Conservation (phyloP, 2,329 filamentous ascomycete genomes). For the Penicillium sclerotigenum region DNA sequence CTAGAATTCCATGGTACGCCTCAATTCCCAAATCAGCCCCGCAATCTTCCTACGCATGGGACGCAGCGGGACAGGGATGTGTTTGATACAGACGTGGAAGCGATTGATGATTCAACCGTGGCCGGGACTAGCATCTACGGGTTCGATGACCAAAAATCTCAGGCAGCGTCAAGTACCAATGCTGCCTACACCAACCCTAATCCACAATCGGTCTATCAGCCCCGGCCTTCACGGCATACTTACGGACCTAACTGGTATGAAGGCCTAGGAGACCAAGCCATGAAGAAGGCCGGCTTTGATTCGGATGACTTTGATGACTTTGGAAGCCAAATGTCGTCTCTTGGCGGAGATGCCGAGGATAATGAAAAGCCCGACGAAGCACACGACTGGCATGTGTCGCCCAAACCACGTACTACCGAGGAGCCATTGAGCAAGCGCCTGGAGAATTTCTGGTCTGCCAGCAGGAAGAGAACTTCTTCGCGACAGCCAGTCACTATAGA, state of each 20-base stretch:
- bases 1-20: slow-evolving; percentile 18
- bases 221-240: slow-evolving; percentile 25
- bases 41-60: slow-evolving; percentile 3
- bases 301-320: slow-evolving; percentile 34
- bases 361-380: slow-evolving; percentile 30
- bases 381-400: slow-evolving; percentile 30
- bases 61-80: slow-evolving; percentile 32
- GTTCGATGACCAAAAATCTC: slow-evolving; percentile 30
- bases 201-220: slow-evolving; percentile 23
- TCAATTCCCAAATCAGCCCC: slow-evolving; percentile 17
- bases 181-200: slow-evolving; percentile 22
- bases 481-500: not conserved
- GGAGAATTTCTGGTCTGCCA: slow-evolving; percentile 40
- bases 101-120: slow-evolving; percentile 44
- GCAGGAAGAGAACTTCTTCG: slow-evolving; percentile 22
- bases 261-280: slow-evolving; percentile 33
- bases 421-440: slow-evolving; percentile 38
- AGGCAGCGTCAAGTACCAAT: slow-evolving; percentile 19
- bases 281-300: slow-evolving; percentile 38
- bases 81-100: slow-evolving; percentile 46
- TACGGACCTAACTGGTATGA: slow-evolving; percentile 34
- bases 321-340: slow-evolving; percentile 28
- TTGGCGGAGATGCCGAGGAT: slow-evolving; percentile 29
- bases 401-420: slow-evolving; percentile 27
- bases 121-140: slow-evolving; percentile 39